Conservation (phyloP, 768 basidiomycete genomes). For the Astraeus odoratus region DNA sequence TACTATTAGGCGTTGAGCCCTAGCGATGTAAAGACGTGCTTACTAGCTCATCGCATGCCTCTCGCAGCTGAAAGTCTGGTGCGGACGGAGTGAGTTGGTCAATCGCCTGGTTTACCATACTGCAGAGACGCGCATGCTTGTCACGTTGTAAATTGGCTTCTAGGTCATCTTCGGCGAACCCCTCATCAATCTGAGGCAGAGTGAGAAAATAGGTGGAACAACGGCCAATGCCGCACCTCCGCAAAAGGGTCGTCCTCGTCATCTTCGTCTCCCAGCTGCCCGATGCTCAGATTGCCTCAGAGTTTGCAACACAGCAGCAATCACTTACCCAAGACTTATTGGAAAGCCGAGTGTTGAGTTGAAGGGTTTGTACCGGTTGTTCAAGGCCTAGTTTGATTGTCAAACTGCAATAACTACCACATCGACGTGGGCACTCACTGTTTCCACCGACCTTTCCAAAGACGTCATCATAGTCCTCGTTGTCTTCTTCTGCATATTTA, state of each 20-base stretch:
- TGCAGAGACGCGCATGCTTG: constrained; percentile 84
- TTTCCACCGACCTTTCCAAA: constrained; percentile 73
- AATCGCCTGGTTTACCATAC: constrained; percentile 74
- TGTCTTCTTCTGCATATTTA: constrained; percentile 85
- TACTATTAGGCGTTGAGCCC: constrained; percentile 3
- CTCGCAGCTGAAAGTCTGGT: constrained; percentile 74
- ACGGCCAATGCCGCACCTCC: constrained; percentile 43
- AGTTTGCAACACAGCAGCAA: not conserved
- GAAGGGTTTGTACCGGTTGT: constrained; percentile 64
- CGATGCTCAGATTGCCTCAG: not conserved
- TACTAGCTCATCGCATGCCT: constrained; percentile 86
- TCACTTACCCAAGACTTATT: constrained; percentile 79
- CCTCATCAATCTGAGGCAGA: constrained; percentile 72
- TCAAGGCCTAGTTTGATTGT: constrained; percentile 38
- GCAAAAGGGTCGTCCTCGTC: constrained; percentile 98
- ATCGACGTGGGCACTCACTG: constrained; percentile 38
- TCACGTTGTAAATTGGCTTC: constrained; percentile 91
- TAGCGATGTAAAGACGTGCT: constrained; percentile 14
- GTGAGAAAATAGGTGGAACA: constrained; percentile 4
- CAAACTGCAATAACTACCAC: constrained; percentile 1
- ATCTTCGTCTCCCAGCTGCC: constrained; percentile 70
- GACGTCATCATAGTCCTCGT: constrained; percentile 92
- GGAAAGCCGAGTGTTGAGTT: constrained; percentile 80
- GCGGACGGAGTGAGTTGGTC: constrained; percentile 80
- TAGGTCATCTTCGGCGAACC: constrained; percentile 84